Conservation (phyloP, 768 basidiomycete genomes). For the Amanita molliuscula region DNA sequence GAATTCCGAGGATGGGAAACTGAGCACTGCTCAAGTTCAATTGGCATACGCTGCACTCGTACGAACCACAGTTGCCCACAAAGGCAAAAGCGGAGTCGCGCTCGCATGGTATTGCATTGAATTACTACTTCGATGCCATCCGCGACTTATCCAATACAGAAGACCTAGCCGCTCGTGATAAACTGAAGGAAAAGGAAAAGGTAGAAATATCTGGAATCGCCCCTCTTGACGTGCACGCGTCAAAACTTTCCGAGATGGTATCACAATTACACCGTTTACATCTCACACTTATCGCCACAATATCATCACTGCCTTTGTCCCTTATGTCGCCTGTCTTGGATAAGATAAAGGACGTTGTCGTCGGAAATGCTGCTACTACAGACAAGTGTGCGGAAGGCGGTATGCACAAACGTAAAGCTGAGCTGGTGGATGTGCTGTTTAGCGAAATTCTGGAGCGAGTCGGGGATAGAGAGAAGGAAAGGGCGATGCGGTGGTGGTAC, state of each 20-base stretch:
- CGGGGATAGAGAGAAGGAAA: constrained; percentile 61
- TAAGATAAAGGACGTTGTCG: constrained; percentile 29
- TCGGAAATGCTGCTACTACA: constrained; percentile 4
- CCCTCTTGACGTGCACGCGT: background rate
- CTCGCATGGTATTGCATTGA: constrained; percentile 67
- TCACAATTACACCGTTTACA: constrained; percentile 41
- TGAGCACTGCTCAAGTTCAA: constrained; percentile 57
- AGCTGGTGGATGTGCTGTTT: constrained; percentile 49
- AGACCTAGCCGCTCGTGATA: constrained; percentile 14
- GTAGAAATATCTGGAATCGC: background rate
- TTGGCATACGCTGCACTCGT: constrained; percentile 71
- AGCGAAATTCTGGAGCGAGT: constrained; percentile 52
- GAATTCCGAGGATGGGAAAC: constrained; percentile 53
- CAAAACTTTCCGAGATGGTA: background rate
- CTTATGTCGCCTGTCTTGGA: constrained; percentile 48
- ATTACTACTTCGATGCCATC: constrained; percentile 43
- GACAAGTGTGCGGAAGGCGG: constrained; percentile 7
- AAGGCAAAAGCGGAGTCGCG: constrained; percentile 12
- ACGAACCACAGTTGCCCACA: constrained; percentile 31
- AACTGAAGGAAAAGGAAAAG: constrained; percentile 12
- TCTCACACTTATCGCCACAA: constrained; percentile 52
- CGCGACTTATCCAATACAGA: constrained; percentile 16
- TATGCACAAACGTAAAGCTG: constrained; percentile 21
- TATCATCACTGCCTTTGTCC: constrained; percentile 49
- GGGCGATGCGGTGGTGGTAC: constrained; percentile 67